phyloP scores from a whole-genome alignment of 2,329 filamentous ascomycete species.

The Aspergillus floridensis region DNA sequence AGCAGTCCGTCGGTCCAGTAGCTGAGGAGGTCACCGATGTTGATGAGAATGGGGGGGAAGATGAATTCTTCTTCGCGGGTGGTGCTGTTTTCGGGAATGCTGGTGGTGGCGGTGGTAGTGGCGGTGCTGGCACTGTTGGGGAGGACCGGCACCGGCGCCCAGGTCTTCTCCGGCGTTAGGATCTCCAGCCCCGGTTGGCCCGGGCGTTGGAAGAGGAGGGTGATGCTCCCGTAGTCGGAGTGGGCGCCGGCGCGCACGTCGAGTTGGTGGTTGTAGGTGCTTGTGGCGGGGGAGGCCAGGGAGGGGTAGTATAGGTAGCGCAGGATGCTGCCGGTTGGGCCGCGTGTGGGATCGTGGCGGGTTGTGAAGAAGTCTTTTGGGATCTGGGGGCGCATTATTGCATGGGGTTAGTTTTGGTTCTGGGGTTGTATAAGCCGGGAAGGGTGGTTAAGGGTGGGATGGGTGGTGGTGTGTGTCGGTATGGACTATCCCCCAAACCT shows the following conservation, averaged over 20 bases:
- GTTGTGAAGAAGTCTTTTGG: conserved; percentile 57
- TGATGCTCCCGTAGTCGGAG: conserved; percentile 74
- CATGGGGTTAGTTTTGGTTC: not conserved
- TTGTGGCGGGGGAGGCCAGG: conserved; percentile 43
- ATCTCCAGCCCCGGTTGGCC: conserved; percentile 88
- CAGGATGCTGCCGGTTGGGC: conserved; percentile 58
- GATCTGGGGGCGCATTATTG: conserved; percentile 32
- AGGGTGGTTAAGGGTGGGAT: not conserved
- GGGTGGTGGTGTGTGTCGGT: too few relatives aligned
- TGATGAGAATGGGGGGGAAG: conserved; percentile 68
- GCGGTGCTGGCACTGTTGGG: conserved; percentile 42
- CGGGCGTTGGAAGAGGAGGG: conserved; percentile 76
- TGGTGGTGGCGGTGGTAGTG: too few relatives aligned
- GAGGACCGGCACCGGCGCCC: conserved; percentile 66
- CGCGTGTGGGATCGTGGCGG: conserved; percentile 55
- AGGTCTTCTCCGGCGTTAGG: conserved; percentile 55
- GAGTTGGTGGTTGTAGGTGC: conserved; percentile 47
- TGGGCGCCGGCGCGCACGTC: conserved; percentile 89
- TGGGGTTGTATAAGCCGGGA: not conserved
- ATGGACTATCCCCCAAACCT: too few relatives aligned
- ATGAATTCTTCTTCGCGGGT: conserved; percentile 40
- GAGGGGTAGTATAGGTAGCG: conserved; percentile 73
- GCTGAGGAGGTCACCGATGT: conserved; percentile 69
- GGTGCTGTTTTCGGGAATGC: not conserved
- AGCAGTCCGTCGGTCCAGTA: conserved; percentile 92